These are phyloP conservation scores for Rhizophagus clarus DNA, from an alignment of 192 early-diverging fungal genomes.

Conservation along the genomic window DNA sequence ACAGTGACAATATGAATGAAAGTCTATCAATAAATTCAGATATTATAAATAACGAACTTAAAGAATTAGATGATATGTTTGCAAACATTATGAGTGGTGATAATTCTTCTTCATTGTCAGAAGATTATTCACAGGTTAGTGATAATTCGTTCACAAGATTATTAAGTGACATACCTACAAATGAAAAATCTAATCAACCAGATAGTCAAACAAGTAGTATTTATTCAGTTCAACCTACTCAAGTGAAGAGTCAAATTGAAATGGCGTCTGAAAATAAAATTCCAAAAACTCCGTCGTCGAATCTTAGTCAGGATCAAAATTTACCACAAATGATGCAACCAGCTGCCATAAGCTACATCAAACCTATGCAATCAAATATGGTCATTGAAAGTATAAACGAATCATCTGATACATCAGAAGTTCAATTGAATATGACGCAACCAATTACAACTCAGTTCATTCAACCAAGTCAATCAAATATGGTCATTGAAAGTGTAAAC, in stretches of 20 bases:
- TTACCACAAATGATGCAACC: not conserved
- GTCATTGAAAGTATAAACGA: not conserved
- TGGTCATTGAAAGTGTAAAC: not conserved
- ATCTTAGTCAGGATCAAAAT: too few species aligned
- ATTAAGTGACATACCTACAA: not conserved
- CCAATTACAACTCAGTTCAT: not conserved
- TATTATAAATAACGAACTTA: not conserved
- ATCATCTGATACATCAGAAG: not conserved
- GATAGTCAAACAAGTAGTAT: not conserved
- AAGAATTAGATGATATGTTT: not conserved
- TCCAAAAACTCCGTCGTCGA: too few species aligned
- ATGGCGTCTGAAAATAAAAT: too few species aligned
- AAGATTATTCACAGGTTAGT: not conserved
- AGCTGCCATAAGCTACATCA: not conserved
- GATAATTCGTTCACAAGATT: not conserved
- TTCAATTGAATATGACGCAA: not conserved
- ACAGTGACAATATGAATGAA: too few species aligned
- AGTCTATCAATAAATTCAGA: too few species aligned
- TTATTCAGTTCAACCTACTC: not conserved
- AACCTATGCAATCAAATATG: not conserved
- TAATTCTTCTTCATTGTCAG: not conserved
- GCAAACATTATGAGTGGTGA: not conserved
- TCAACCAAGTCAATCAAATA: not conserved
- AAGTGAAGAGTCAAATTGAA: too few species aligned
- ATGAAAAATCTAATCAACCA: not conserved